Base-by-base conservation (phyloP, 768 basidiomycete genomes). In the Boletellus ananiceps region DNA sequence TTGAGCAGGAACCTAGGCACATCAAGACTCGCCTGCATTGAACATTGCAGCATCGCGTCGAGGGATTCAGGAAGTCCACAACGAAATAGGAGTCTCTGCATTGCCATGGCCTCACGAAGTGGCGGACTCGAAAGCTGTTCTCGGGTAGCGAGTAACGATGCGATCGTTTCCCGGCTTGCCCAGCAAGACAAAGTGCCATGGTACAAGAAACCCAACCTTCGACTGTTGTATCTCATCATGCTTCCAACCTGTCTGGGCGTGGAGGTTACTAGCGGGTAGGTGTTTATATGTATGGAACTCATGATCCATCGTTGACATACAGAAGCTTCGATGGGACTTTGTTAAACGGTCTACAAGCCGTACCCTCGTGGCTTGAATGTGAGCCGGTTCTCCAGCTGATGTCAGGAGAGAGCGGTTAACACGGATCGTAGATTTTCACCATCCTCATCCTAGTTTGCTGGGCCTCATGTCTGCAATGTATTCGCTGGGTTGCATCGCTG, bases 331-430 rank as follows among this genome's bases (percentile, higher is more conserved):
- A 62, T 7, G 75, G 79, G 0, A 78, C 78, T 3, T 81, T 81
- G 80, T 74, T 82, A 64, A 81, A 81, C 54, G 81, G 79, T 36
- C 62, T 82, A 41, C 81, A 82, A 62, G 77, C 78, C 0, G 80
- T 82, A 8, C 65, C 72, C 25, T 74, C 77, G 0, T 82, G 78
- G 78, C 73, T 76, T 55, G 64, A 61, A 1, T 81, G 81, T 81
- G 45, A 50, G 74, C 54, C 5, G 4, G n/a, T 32, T 31, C 8
- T 18, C 37, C 49, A 34, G 16, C 36, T 23, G n/a, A 7, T 12
- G 33, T 5, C 1, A 34, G 29, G 29, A 19, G 43, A 25, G 4
- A 12, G 34, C 23, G 9, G 5, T 34, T 46, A 14, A 40, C 36
- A 11, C 11, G 13, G 37, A 16, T 6, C 31, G 2, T 39, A 83